Percentiles rank a stretch among this genome's conserved stretches.
Evolutionary conservation across 1,139 yeast genomes (phyloP).

Genomic region (Hanseniaspora gamundiae): DNA sequence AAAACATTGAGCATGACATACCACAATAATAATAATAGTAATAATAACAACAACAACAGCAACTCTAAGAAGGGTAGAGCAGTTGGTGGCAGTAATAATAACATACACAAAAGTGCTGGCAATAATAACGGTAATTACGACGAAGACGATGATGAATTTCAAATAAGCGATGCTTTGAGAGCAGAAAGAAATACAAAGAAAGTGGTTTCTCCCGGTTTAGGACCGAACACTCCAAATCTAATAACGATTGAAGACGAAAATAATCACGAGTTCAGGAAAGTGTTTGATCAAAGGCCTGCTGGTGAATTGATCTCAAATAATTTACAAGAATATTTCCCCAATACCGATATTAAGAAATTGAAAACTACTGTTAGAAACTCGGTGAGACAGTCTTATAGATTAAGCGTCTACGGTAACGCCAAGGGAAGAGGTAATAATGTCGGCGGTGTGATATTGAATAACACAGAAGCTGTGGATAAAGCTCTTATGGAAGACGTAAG

Average conservation of each 20-base stretch:
- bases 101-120: too few relatives aligned
- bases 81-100: neutral
- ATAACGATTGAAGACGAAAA: conserved; percentile 6
- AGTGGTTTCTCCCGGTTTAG: neutral
- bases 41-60: conserved; percentile 4
- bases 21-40: conserved; percentile 8
- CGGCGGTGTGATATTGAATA: conserved; percentile 56
- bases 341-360: conserved; percentile 57
- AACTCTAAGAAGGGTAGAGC: neutral
- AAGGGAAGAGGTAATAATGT: conserved; percentile 31
- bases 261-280: conserved; percentile 22
- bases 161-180: neutral
- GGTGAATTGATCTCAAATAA: conserved; percentile 85
- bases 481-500: conserved; percentile 27
- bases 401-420: conserved; percentile 25
- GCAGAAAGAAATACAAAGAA: conserved; percentile 8
- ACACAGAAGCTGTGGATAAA: conserved; percentile 47
- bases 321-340: conserved; percentile 85
- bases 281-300: conserved; percentile 88
- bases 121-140: too few relatives aligned
- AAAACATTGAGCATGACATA: conserved; percentile 16
- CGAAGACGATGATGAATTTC: conserved; percentile 2
- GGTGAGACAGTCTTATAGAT: conserved; percentile 58
- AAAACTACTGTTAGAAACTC: conserved; percentile 78
- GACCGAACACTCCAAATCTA: neutral